Evolutionary conservation across 139 green algal genomes (phyloP), one percentile per base, ranked within the genome.

Genomic region (Chlorella sorokiniana): DNA sequence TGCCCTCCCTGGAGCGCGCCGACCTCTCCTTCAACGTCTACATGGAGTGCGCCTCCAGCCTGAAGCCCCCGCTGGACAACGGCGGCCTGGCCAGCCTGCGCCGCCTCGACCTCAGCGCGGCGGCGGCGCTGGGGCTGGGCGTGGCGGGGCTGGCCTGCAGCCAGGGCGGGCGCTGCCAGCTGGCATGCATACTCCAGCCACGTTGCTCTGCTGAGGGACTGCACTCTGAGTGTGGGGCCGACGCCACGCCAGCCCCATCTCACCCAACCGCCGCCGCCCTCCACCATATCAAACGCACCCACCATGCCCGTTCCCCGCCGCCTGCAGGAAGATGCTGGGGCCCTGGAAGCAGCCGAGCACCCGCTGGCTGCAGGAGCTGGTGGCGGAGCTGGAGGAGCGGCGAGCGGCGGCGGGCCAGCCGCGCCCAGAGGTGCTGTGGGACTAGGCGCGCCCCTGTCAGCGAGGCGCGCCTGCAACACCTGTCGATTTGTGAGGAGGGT

Each of bases 11-110:
- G 78, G 78, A 83, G 51, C 27, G 48, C 20, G 48, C 48, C 2
- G 78, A 83, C 78, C 78, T 83, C 23, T 62, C 35, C 37, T 83
- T 83, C 78, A 75, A 70, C 78, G 69, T 83, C 38, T 83, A 83
- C 37, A 78, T 83, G 78, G 78, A 83, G 48, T 65, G 65, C 20
- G 78, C 78, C 8, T 18, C 20, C 5, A 42, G 33, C 22, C 78
- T 83, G 33, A 8, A 16, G 38, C 37, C 65, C 14, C 78, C 77
- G 45, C 6, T 59, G 33, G 48, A 54, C 9, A 29, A 69, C 0
- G 45, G 25, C 1, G 78, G 78, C 22, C 35, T 83, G 29, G 2
- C 37, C 22, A 33, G 6, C 4, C 65, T 83, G 44, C 65, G 65
- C 10, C 48, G 65, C 11, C 40, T 83, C 51, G 78, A 83, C 78